Conservation (phyloP, 768 basidiomycete genomes). For the Fomitopsis serialis region DNA sequence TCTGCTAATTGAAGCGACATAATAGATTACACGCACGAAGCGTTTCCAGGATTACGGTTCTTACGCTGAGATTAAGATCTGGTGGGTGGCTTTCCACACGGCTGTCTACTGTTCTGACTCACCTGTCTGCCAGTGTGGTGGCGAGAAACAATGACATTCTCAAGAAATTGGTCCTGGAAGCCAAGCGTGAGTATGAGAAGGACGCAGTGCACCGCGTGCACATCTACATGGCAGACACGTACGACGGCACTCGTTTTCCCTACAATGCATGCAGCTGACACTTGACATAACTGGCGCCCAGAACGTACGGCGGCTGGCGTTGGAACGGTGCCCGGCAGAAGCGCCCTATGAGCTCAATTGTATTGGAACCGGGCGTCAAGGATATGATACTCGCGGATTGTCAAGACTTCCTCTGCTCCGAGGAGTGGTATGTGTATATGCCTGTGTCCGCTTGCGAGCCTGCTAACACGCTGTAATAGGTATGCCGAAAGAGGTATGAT, state of each 20-base stretch:
- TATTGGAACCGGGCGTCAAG: conserved; percentile 83
- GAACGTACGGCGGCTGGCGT: conserved; percentile 74
- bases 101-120: neutral
- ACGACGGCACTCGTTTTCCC: conserved; percentile 29
- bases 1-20: conserved; percentile 10
- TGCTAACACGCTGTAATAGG: conserved; percentile 40
- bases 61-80: conserved; percentile 73
- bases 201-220: conserved; percentile 88
- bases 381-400: conserved; percentile 88
- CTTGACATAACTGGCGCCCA: conserved; percentile 20
- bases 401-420: conserved; percentile 77
- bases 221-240: conserved; percentile 87
- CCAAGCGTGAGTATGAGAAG: conserved; percentile 85
- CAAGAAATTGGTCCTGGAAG: conserved; percentile 82
- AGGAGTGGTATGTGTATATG: conserved; percentile 66
- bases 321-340: conserved; percentile 89
- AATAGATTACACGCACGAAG: conserved; percentile 74
- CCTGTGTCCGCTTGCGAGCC: conserved; percentile 7
- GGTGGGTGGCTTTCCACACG: conserved; percentile 34
- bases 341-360: conserved; percentile 89
- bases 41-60: conserved; percentile 74
- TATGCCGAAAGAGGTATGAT: conserved; percentile 79
- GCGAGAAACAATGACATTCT: conserved; percentile 85
- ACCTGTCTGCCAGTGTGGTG: conserved; percentile 52
- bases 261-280: conserved; percentile 5